phyloP scores from a whole-genome alignment of 257 asterid species.

The Solanum megistacrolobum region DNA sequence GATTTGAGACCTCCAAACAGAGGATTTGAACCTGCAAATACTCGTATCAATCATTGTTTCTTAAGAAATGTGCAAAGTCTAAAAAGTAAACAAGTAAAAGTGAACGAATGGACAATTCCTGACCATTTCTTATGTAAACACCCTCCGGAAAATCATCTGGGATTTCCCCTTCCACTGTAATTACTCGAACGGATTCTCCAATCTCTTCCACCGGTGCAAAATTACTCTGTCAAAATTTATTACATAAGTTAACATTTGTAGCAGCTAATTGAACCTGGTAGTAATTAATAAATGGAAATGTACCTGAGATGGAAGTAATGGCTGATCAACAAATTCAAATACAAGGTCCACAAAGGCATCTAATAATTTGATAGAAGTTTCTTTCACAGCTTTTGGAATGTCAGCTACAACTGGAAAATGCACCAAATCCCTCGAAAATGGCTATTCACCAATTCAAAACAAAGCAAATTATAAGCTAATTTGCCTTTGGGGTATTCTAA shows the following conservation, averaged over 20 bases:
- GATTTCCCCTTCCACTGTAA: conserved; percentile 26
- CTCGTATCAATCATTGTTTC: too few relatives aligned
- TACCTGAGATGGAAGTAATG: conserved; percentile 58
- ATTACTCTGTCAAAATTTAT: conserved; percentile 27
- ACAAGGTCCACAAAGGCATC: conserved; percentile 40
- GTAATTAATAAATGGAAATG: not conserved
- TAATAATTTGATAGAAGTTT: conserved; percentile 17
- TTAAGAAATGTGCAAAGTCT: too few relatives aligned
- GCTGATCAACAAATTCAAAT: conserved; percentile 42
- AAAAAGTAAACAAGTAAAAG: too few relatives aligned
- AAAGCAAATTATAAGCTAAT: not conserved
- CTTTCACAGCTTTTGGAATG: conserved; percentile 16
- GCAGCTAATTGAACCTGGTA: not conserved
- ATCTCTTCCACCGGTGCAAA: conserved; percentile 62
- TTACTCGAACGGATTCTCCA: conserved; percentile 17
- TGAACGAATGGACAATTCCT: not conserved
- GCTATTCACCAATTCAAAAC: conserved; percentile 9
- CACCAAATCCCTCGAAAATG: conserved; percentile 21
- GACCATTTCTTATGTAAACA: conserved; percentile 58
- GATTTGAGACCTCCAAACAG: conserved; percentile 34
- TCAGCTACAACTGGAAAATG: conserved; percentile 3
- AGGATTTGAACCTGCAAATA: conserved; percentile 36
- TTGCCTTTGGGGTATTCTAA: not conserved
- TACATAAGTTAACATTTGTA: not conserved
- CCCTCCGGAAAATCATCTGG: conserved; percentile 57